These are phyloP conservation scores for Acanthamoeba rhysodes DNA, from an alignment of 208 protist species.

Conservation along the genomic window DNA sequence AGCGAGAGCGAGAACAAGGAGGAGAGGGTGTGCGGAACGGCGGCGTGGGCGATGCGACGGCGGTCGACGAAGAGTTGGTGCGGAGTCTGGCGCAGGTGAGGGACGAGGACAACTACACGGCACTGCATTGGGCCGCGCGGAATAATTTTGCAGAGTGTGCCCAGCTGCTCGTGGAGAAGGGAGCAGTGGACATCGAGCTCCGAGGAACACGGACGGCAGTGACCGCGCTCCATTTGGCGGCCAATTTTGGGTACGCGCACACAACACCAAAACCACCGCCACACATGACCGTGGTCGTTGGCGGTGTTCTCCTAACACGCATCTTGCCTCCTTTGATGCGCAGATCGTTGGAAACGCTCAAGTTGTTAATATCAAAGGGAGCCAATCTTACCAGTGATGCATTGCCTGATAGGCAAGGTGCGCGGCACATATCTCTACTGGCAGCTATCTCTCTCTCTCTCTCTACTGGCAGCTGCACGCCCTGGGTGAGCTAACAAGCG, in stretches of 20 bases:
- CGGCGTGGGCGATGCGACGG: background rate
- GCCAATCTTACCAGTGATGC: conserved; percentile 20
- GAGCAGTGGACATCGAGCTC: conserved; percentile 4
- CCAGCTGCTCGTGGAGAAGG: conserved; percentile 47
- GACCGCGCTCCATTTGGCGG: conserved; percentile 29
- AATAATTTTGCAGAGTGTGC: conserved; percentile 56
- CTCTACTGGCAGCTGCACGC: background rate
- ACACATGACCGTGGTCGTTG: background rate
- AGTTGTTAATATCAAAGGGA: conserved; percentile 44
- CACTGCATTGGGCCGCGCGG: conserved; percentile 24
- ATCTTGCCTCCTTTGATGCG: background rate
- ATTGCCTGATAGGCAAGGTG: conserved; percentile 39
- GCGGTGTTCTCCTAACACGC: background rate
- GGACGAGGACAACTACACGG: conserved; percentile 51
- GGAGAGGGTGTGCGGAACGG: background rate
- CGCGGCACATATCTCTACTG: too few relatives aligned
- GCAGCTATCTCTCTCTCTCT: background rate
- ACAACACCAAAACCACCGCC: background rate
- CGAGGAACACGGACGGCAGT: background rate
- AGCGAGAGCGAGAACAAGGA: background rate
- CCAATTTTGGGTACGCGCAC: conserved; percentile 28
- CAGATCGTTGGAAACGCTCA: conserved; percentile 33
- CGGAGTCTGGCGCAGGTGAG: conserved; percentile 36
- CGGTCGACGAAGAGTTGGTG: background rate
- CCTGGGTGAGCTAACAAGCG: background rate